These are phyloP conservation scores for Aulographum hederae DNA, from an alignment of 2,329 filamentous ascomycete species.

Conservation along the genomic window DNA sequence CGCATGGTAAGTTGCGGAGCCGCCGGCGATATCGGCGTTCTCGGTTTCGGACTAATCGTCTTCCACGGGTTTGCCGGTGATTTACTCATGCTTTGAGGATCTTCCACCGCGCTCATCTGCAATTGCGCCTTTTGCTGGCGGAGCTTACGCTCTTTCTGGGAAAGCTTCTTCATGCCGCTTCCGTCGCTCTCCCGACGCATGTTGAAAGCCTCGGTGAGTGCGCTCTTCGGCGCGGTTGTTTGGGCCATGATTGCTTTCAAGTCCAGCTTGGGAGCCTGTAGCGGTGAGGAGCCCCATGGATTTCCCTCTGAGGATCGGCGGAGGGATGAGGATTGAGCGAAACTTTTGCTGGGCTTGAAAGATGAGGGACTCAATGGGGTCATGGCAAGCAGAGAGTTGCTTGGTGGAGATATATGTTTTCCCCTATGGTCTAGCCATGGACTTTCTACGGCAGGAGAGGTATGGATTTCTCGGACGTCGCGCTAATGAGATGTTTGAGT, in stretches of 20 bases:
- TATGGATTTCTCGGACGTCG: too few relatives aligned
- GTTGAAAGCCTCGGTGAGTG: too few relatives aligned
- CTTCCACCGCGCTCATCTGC: slow-evolving; percentile 5
- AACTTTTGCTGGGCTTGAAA: too few relatives aligned
- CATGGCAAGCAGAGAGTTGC: neutral
- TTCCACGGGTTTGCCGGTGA: too few relatives aligned
- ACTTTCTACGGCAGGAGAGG: neutral
- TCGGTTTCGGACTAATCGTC: too few relatives aligned
- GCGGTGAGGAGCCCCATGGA: slow-evolving; percentile 34
- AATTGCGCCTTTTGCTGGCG: slow-evolving; percentile 12
- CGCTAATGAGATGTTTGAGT: too few relatives aligned
- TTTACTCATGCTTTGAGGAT: slow-evolving; percentile 7
- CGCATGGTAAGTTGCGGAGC: slow-evolving; percentile 41
- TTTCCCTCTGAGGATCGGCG: slow-evolving; percentile 13
- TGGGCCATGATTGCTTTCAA: slow-evolving; percentile 62
- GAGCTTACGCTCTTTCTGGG: slow-evolving; percentile 15
- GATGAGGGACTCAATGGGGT: too few relatives aligned
- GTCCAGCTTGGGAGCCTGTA: slow-evolving; percentile 49
- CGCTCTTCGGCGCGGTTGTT: slow-evolving; percentile 18
- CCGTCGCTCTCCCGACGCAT: slow-evolving; percentile 11
- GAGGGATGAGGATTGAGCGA: too few relatives aligned
- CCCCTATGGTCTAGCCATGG: neutral
- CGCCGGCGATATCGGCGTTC: too few relatives aligned
- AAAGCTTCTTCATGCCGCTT: slow-evolving; percentile 48
- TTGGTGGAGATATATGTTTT: slow-evolving; percentile 1